Evolutionary conservation across 164 flowering plant genomes (phyloP), one percentile per base, ranked within the genome.

Genomic region (Aristolochia contorta): DNA sequence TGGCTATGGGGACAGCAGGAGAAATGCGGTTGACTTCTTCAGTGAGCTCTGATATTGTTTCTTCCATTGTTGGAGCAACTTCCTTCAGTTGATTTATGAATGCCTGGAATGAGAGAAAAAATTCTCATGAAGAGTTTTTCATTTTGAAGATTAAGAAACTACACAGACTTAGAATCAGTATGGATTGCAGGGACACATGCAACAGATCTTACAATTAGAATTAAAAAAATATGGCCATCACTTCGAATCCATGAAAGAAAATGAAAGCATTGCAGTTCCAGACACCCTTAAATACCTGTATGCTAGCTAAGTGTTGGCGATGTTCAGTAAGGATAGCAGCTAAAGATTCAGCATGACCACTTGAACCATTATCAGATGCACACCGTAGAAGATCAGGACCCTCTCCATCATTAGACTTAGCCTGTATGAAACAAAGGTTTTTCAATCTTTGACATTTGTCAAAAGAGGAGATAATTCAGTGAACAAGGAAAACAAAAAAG

Each of bases 331-430:
- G 96, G 58, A 96, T 89, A 65, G 89, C 74, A 21, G 94, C 84
- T 59, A 91, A 74, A 57, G 95, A 89, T 70, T 94, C 99, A 65
- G 91, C 88, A 82, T 94, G 99, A 50, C 91, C 89, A 77, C 82
- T 78, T 27, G 80, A 70, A 74, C 82, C 74, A 59, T 81, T 84
- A 67, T 80, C 87, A 58, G 79, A 74, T 23, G 80, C 66, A 75
- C 79, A 77, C 64, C 84, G 74, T 52, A 94, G 74, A 62, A 94
- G 81, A 54, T 94, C 96, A 53, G 99, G 99, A 72, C 97, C 99
- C 57, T 87, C 90, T 59, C 99, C 97, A 74, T 89, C 86, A 80
- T 94, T 94, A 54, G 91, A 84, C 72, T 89, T 94, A 69, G 93
- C 86, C 99, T 91, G 63, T 59, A 64, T 27, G 57, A 65, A 49